These are phyloP conservation scores for Pythium phragmitis DNA, from an alignment of 352 stramenopile species.

Conservation along the genomic window DNA sequence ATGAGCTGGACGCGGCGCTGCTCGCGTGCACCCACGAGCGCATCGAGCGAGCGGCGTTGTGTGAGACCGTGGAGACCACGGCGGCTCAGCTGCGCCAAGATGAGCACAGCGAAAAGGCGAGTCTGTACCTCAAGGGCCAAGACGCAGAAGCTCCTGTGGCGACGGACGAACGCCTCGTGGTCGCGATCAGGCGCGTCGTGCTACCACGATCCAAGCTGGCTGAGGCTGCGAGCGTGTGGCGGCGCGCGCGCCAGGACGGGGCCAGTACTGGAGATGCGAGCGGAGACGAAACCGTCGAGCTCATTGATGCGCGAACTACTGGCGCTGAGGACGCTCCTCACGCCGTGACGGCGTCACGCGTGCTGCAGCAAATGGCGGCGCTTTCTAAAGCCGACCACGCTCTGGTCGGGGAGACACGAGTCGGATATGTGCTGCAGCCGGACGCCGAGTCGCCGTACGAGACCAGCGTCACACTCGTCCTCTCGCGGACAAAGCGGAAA, in stretches of 20 bases:
- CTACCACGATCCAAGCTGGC: conserved; percentile 13
- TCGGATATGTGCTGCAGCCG: conserved; percentile 8
- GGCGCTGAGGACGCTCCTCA: not conserved
- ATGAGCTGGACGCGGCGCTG: conserved; percentile 20
- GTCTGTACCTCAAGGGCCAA: not conserved
- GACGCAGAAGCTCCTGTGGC: not conserved
- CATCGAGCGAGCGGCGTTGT: conserved; percentile 1
- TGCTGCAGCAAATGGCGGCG: conserved; percentile 20
- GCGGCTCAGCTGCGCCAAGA: not conserved
- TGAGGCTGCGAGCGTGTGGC: conserved; percentile 5
- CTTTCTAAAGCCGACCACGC: conserved; percentile 2
- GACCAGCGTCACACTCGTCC: conserved; percentile 9
- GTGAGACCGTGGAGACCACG: conserved; percentile 8
- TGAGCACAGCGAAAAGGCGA: not conserved
- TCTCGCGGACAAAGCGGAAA: conserved; percentile 4
- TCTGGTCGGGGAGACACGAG: conserved; percentile 6
- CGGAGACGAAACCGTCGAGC: not conserved
- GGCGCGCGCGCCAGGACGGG: not conserved
- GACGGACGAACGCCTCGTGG: not conserved
- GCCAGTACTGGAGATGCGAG: not conserved
- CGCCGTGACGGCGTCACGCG: not conserved
- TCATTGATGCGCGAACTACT: conserved; percentile 5
- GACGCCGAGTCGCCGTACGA: not conserved
- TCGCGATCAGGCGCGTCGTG: not conserved
- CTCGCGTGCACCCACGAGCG: conserved; percentile 13